Conservation (phyloP, 805 yeast species). For the Suhomyces sp. region DNA sequence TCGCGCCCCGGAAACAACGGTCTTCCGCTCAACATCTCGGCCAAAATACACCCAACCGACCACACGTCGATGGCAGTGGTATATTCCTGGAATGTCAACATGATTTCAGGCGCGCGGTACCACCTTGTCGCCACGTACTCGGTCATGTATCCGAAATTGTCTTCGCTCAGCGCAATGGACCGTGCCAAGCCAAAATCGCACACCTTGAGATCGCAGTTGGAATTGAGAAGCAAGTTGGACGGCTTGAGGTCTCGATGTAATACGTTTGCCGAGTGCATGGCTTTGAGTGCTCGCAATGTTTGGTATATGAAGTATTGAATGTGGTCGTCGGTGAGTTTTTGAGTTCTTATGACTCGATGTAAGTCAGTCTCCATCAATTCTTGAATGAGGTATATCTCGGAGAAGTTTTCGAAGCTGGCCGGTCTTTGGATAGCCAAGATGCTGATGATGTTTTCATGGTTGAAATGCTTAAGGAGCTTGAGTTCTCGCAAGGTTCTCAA, state of each 20-base stretch:
- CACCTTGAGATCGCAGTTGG: conserved; percentile 90
- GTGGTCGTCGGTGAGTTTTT: conserved; percentile 84
- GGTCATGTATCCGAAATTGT: conserved; percentile 80
- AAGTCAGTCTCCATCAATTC: conserved; percentile 87
- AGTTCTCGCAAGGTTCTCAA: conserved; percentile 86
- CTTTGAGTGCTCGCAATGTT: conserved; percentile 83
- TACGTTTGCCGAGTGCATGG: conserved; percentile 90
- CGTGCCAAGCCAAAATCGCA: conserved; percentile 94
- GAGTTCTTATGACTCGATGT: conserved; percentile 78
- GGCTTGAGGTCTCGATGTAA: conserved; percentile 93
- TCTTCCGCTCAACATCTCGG: conserved; percentile 80
- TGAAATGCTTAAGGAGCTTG: conserved; percentile 83
- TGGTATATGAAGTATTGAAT: conserved; percentile 92
- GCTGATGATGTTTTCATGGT: conserved; percentile 89
- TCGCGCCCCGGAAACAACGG: conserved; percentile 94
- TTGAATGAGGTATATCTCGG: conserved; percentile 85
- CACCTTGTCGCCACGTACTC: conserved; percentile 97
- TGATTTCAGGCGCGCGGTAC: conserved; percentile 97
- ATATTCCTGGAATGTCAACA: conserved; percentile 90
- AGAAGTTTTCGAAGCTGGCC: conserved; percentile 65
- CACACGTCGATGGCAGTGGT: conserved; percentile 95
- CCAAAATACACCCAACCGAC: conserved; percentile 95
- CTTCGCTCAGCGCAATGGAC: conserved; percentile 58
- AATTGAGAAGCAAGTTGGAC: conserved; percentile 76
- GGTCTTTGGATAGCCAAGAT: conserved; percentile 90